Evolutionary conservation across 1,284 basidiomycete species (phyloP), one percentile per base, ranked within the genome.

Genomic region (Caloboletus inedulis): DNA sequence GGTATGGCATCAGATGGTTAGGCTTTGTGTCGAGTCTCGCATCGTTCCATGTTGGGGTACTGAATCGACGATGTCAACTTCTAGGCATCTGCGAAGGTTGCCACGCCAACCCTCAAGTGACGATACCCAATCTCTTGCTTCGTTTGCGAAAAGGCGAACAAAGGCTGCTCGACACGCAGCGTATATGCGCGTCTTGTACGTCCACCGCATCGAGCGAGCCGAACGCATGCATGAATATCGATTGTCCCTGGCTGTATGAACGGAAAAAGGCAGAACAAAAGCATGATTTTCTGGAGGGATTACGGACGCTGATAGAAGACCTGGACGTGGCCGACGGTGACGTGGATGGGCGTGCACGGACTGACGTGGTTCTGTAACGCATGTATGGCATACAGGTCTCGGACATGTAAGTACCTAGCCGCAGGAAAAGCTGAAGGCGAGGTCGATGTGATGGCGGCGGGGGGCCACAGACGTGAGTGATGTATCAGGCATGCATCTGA

Each of bases 241-340:
- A 96, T 64, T 97, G 94, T 64, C 79, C 86, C 0, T 87, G 90
- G 80, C 68, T 92, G 31, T 97, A 85, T 61, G 81, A 85, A 31
- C 77, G 91, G 19, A 81, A 80, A 55, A 85, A 82, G 61, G 78
- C 82, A 3, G 81, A 85, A 59, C 73, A 77, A 52, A 84, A 84
- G 59, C 69, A 77, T 18, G 82, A 81, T 43, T 72, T 74, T 36
- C 58, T 81, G 30, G 64, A 68, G 30, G 65, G 64, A 16, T 51
- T 77, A 27, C 58, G 64, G n/a, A 68, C 65, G 43, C 42, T 76
- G 23, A 58, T 78, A 21, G 61, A 62, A 35, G 61, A 63, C 29
- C 41, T 74, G 47, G 68, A 68, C 9, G 33, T 53, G 25, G 44
- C 46, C 4, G 25, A 52, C 19, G 41, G 49, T 14, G 43, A 36